Evolutionary conservation across 257 asterid genomes (phyloP).

Genomic region (Rehmannia glutinosa): DNA sequence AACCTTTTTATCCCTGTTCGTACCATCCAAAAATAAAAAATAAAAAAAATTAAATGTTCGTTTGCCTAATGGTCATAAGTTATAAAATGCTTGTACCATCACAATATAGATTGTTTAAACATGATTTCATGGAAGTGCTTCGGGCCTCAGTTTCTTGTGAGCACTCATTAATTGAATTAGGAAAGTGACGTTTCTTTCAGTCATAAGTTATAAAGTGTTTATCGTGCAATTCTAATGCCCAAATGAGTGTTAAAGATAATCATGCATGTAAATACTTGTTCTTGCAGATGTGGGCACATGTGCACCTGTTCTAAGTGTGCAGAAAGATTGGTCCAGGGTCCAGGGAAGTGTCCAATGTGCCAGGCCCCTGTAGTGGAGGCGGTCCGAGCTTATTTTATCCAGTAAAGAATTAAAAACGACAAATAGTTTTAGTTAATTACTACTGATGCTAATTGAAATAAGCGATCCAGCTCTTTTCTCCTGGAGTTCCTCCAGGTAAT

Average conservation of each 20-base stretch:
- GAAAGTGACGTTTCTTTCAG: no score
- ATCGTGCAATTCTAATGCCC: no score
- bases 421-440: not conserved
- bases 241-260: not conserved
- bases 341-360: conserved; percentile 55
- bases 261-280: not conserved
- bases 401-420: conserved; percentile 11
- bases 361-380: conserved; percentile 47
- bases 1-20: no score
- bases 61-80: no score
- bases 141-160: no score
- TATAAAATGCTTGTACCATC: no score
- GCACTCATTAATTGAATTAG: no score
- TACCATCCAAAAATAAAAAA: no score
- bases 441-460: conserved; percentile 8
- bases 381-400: conserved; percentile 37
- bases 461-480: conserved; percentile 8
- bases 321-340: conserved; percentile 28
- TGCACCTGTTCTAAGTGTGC: conserved; percentile 76
- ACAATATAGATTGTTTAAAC: no score
- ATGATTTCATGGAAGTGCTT: no score
- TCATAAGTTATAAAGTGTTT: no score
- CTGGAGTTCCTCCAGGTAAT: conserved; percentile 14
- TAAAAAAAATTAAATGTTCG: no score
- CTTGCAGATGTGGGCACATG: conserved; percentile 88